Percentiles rank a stretch among this genome's conserved stretches.
Evolutionary conservation across 2,329 filamentous ascomycete genomes (phyloP).

Genomic region (Zarea fungicola): DNA sequence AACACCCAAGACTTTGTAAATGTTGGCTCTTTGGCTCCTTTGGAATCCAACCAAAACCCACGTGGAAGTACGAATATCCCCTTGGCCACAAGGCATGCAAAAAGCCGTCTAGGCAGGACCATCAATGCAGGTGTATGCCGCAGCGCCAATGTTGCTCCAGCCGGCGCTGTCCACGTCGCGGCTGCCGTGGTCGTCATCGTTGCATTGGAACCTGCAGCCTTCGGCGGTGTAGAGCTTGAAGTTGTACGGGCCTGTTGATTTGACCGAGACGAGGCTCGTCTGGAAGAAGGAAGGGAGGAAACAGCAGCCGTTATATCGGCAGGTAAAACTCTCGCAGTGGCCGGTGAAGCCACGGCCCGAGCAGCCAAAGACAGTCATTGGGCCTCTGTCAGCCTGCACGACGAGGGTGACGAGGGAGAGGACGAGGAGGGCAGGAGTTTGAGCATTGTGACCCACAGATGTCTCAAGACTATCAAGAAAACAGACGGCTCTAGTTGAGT

Average conservation of each 20-base stretch:
- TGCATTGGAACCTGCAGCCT: constrained; percentile 6
- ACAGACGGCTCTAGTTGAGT: no score
- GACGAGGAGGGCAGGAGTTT: background rate
- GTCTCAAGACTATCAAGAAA: no score
- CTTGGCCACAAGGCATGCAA: no score
- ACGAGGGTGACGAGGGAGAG: no score
- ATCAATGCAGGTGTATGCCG: constrained; percentile 8
- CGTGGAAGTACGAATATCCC: no score
- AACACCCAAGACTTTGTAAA: no score
- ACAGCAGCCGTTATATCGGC: constrained; percentile 6
- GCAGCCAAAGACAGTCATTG: constrained; percentile 2
- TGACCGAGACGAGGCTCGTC: constrained; percentile 9
- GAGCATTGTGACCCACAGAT: no score
- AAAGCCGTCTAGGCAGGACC: constrained; percentile 7
- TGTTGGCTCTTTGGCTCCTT: no score
- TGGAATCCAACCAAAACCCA: no score
- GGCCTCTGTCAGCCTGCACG: background rate
- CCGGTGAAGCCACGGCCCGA: constrained; percentile 2
- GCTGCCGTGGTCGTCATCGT: constrained; percentile 8
- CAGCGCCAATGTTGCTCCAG: constrained; percentile 9
- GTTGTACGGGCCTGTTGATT: constrained; percentile 4
- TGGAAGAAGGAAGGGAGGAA: constrained; percentile 8
- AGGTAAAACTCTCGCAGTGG: constrained; percentile 4
- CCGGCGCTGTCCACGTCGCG: constrained; percentile 4
- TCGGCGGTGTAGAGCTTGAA: constrained; percentile 5